Base-by-base conservation (phyloP, 306 rosid genomes). In the Cucurbita ficifolia region DNA sequence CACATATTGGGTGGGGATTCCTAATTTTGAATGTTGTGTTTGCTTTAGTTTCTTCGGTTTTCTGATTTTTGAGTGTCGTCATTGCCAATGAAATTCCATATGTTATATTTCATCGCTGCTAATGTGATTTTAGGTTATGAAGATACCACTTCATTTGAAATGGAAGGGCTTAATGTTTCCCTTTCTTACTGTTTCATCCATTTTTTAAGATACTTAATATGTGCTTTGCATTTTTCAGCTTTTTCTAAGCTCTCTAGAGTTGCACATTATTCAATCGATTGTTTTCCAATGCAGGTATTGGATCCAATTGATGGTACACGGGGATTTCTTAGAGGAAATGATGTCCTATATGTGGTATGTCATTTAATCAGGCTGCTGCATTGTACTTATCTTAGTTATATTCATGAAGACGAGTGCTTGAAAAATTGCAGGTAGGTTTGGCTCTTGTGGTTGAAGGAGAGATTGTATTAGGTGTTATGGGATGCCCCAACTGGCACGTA, bases 251-350 rank as follows among this genome's bases (percentile, higher is more conserved):
- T 29, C 33, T 29, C 3, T 29, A 29, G 33, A 29, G 33, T 29
- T 29, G 33, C 33, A 29, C 33, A 29, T 29, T 29, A 29, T 29
- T 29, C 33, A 29, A 29, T 29, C 33, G 39, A 40, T 61, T 49
- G 62, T 75, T 59, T 14, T 77, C 74, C 79, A 77, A 80, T 87
- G 78, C 81, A 94, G 97, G 84, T 94, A 60, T 87, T 91, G 77
- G 97, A 94, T 84, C 99, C 97, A 24, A 89, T 91, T 53, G 96
- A 94, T 72, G 97, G 97, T 51, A 94, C 97, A 33, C 84, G 88
- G 38, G 97, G 96, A 74, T 91, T 91, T 80, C 77, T 87, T 42
- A 83, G 76, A 79, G 88, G 85, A 83, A 73, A 77, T 75, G 83
- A 78, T 64, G 92, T 90, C 74, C 79, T 92, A 63, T 92, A 84